A percentile compares a stretch with the other conserved stretches of the same genome.
phyloP scores from a whole-genome alignment of 2,329 filamentous ascomycete genomes.

The Aspergillus sergii region DNA sequence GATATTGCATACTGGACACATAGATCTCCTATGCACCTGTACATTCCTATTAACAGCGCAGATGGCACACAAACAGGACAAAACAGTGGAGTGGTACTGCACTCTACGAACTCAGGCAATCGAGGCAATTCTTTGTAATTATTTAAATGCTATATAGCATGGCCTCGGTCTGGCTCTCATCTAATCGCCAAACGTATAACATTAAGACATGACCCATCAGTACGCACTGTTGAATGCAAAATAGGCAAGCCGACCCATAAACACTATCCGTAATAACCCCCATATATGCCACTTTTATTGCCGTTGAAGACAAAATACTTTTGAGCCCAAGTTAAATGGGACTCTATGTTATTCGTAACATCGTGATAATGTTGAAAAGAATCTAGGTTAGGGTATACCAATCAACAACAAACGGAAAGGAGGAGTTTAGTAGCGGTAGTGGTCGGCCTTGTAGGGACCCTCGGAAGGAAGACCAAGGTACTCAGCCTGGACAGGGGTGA shows the following conservation, averaged over 20 bases:
- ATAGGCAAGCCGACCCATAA: slow-evolving; percentile 33
- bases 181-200: slow-evolving; percentile 10
- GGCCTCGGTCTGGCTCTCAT: slow-evolving; percentile 15
- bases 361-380: slow-evolving; percentile 62
- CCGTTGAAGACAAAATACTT: slow-evolving; percentile 66
- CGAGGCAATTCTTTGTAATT: neutral
- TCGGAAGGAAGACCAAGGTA: slow-evolving; percentile 85
- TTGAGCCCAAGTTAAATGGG: slow-evolving; percentile 48
- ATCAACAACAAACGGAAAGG: slow-evolving; percentile 29
- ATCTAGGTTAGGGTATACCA: slow-evolving; percentile 43
- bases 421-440: slow-evolving; percentile 70
- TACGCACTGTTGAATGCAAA: slow-evolving; percentile 41
- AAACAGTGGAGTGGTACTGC: too few species aligned
- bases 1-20: too few species aligned
- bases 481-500: slow-evolving; percentile 85
- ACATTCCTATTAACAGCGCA: fast-evolving
- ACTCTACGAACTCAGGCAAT: too few species aligned
- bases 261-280: slow-evolving; percentile 34
- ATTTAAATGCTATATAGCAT: slow-evolving; percentile 8
- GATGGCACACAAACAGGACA: too few species aligned
- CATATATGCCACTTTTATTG: slow-evolving; percentile 48
- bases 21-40: too few species aligned
- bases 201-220: slow-evolving; percentile 24
- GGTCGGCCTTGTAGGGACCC: slow-evolving; percentile 95
- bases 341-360: slow-evolving; percentile 58